Evolutionary conservation across 495 filamentous ascomycete species (phyloP).

Genomic region (Aspergillus campestris): DNA sequence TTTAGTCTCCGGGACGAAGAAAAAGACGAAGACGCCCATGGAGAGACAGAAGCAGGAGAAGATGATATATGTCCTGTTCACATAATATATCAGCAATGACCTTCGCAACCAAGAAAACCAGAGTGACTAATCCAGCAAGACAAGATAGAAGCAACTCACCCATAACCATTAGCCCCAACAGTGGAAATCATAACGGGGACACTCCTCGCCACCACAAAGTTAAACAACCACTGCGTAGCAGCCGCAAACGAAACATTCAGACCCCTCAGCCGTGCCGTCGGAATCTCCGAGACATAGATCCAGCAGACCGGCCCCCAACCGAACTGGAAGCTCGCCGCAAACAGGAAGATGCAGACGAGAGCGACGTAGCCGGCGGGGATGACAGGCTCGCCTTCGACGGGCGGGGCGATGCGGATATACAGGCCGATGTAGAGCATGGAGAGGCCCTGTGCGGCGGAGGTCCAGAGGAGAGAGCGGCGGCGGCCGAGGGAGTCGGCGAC

Average conservation of each 20-base stretch:
- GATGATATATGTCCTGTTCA: conserved; percentile 34
- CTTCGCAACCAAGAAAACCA: no score
- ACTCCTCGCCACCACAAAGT: conserved; percentile 32
- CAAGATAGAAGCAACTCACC: no score
- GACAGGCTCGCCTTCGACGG: conserved; percentile 39
- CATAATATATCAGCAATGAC: no score
- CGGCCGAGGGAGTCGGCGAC: conserved; percentile 65
- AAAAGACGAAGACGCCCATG: conserved; percentile 62
- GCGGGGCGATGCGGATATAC: conserved; percentile 66
- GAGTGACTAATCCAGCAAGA: no score
- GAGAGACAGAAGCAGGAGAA: conserved; percentile 51
- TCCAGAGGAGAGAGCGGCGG: conserved; percentile 63
- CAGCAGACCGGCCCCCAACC: conserved; percentile 74
- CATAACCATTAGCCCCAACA: conserved; percentile 55
- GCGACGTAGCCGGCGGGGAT: conserved; percentile 57
- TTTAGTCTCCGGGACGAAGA: conserved; percentile 69
- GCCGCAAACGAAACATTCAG: conserved; percentile 61
- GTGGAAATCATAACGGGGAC: conserved; percentile 43
- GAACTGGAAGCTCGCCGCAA: conserved; percentile 70
- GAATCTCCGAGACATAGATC: conserved; percentile 71
- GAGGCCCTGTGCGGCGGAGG: conserved; percentile 59
- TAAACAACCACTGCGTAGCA: conserved; percentile 50
- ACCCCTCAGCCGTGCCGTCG: conserved; percentile 56
- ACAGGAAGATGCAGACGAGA: conserved; percentile 63
- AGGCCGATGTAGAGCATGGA: conserved; percentile 74